Conservation (phyloP, 768 basidiomycete species). For the Suillus occidentalis region DNA sequence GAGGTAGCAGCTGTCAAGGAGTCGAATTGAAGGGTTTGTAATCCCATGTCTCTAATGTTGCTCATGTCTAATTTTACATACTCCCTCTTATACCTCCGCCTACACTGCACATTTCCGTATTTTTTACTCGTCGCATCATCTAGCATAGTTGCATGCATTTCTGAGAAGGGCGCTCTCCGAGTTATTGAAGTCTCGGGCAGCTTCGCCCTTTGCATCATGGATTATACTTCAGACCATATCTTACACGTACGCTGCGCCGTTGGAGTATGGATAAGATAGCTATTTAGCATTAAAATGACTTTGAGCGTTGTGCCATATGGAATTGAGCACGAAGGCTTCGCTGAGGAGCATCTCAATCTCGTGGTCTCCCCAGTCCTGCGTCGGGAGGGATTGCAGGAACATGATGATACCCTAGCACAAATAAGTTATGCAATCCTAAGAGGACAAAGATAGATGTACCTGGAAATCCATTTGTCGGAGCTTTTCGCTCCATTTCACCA, state of each 20-base stretch:
- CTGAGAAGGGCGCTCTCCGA: not conserved
- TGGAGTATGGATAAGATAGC: not conserved
- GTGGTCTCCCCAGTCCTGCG: slow-evolving; percentile 92
- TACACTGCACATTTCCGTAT: not conserved
- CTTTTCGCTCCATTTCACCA: slow-evolving; percentile 93
- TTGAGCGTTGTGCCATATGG: slow-evolving; percentile 91
- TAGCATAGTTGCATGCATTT: slow-evolving; percentile 2
- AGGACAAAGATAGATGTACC: slow-evolving; percentile 43
- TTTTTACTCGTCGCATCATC: not conserved
- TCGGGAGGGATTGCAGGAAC: slow-evolving; percentile 92
- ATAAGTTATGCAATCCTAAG: slow-evolving; percentile 5
- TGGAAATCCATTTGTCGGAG: slow-evolving; percentile 98
- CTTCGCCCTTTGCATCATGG: not conserved
- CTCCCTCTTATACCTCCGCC: not conserved
- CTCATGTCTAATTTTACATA: not conserved
- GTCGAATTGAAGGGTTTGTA: not conserved
- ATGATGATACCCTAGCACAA: slow-evolving; percentile 88
- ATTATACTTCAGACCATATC: not conserved
- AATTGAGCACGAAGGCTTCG: slow-evolving; percentile 92
- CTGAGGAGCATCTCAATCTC: slow-evolving; percentile 94
- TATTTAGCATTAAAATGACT: slow-evolving; percentile 74
- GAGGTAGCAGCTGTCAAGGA: slow-evolving; percentile 53
- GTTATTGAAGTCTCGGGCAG: not conserved
- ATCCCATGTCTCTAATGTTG: not conserved
- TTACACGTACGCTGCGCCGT: slow-evolving; percentile 3